These are phyloP conservation scores for Corymbia maculata DNA, from an alignment of 345 rosid species.

Conservation along the genomic window DNA sequence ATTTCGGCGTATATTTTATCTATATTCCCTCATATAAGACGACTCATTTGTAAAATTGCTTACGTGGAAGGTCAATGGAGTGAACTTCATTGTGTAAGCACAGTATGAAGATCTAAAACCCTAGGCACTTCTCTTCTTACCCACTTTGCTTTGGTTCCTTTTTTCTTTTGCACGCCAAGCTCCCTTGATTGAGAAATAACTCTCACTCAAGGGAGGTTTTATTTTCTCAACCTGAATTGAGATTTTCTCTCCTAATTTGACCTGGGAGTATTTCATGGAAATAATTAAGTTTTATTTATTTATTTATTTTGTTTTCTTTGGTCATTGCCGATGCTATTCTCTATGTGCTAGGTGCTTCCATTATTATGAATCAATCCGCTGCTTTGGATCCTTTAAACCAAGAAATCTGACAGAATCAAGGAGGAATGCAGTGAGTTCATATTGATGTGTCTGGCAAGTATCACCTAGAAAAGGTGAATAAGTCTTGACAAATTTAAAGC, in stretches of 20 bases:
- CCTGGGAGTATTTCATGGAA: not conserved
- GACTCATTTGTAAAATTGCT: not conserved
- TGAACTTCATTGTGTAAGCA: not conserved
- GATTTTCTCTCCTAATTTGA: not conserved
- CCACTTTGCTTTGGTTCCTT: not conserved
- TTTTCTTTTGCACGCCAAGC: not conserved
- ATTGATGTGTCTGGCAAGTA: too few relatives aligned
- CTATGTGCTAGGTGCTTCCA: not conserved
- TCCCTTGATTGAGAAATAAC: not conserved
- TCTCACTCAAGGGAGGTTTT: not conserved
- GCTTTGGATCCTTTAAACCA: not conserved
- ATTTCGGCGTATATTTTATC: not conserved
- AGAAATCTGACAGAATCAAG: not conserved
- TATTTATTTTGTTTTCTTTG: too few relatives aligned
- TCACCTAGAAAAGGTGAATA: too few relatives aligned
- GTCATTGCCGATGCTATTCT: not conserved
- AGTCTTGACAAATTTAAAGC: too few relatives aligned
- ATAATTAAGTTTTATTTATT: too few relatives aligned
- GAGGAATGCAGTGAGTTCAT: too few relatives aligned
- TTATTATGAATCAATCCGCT: not conserved
- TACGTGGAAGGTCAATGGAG: not conserved
- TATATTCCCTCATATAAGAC: not conserved
- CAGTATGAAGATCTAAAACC: not conserved
- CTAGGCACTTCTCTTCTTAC: not conserved
- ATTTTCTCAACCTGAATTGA: not conserved